Evolutionary conservation across 345 rosid genomes (phyloP).

Genomic region (Corchorus capsularis): DNA sequence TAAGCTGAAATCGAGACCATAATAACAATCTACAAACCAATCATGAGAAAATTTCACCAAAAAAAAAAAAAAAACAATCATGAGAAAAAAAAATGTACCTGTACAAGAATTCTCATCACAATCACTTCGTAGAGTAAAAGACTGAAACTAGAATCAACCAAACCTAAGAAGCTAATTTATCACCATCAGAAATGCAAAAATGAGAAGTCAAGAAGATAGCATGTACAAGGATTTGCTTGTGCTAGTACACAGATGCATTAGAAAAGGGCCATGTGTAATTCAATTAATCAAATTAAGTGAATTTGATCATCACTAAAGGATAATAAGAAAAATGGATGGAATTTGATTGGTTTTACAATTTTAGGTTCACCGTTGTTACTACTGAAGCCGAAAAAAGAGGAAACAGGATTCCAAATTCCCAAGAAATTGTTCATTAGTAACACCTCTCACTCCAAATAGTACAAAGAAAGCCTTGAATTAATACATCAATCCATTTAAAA

Average conservation of each 20-base stretch:
- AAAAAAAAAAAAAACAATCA: too few relatives aligned
- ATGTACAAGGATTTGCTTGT: neutral
- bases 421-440: neutral
- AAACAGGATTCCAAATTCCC: conserved; percentile 1
- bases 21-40: conserved; percentile 6
- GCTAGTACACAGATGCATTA: neutral
- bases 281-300: neutral
- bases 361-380: neutral
- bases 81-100: neutral
- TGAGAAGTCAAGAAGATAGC: neutral
- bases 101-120: neutral
- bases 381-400: neutral
- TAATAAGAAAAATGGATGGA: neutral
- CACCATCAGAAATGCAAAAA: conserved; percentile 4
- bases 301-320: neutral
- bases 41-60: neutral
- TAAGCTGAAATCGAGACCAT: neutral
- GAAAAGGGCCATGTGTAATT: neutral
- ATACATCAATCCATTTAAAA: neutral
- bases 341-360: neutral
- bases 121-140: neutral
- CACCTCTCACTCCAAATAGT: neutral
- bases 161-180: neutral
- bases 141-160: neutral
- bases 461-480: neutral